Evolutionary conservation across 2,329 filamentous ascomycete genomes (phyloP).

Genomic region (Penicillium hordei): DNA sequence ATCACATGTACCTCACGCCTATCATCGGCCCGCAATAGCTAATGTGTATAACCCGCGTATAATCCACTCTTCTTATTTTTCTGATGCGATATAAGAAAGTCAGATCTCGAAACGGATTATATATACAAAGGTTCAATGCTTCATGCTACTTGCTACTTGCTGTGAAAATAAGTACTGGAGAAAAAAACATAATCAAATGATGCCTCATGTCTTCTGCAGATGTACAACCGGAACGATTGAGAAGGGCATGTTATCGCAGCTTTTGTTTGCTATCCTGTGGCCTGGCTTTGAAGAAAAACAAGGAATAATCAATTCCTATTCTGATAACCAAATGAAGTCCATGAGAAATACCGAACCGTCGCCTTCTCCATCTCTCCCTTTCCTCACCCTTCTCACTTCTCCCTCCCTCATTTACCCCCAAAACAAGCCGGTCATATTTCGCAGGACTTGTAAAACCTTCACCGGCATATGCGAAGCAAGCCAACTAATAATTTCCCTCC

Average conservation of each 20-base stretch:
- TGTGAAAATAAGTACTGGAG: background rate
- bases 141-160: background rate
- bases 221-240: too few species aligned
- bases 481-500: background rate
- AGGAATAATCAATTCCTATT: background rate
- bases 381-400: background rate
- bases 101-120: background rate
- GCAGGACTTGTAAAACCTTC: background rate
- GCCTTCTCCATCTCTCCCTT: background rate
- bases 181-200: background rate
- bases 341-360: background rate
- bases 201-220: background rate
- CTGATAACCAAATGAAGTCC: background rate
- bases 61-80: background rate
- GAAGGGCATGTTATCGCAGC: background rate
- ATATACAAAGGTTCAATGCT: background rate
- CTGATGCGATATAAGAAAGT: background rate
- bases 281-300: background rate
- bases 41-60: background rate
- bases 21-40: constrained; percentile 8
- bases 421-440: background rate
- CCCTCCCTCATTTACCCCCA: background rate
- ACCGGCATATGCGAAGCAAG: background rate
- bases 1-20: constrained; percentile 6
- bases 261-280: background rate